Evolutionary conservation across 768 basidiomycete genomes (phyloP).

Genomic region (Boletus bicolor): DNA sequence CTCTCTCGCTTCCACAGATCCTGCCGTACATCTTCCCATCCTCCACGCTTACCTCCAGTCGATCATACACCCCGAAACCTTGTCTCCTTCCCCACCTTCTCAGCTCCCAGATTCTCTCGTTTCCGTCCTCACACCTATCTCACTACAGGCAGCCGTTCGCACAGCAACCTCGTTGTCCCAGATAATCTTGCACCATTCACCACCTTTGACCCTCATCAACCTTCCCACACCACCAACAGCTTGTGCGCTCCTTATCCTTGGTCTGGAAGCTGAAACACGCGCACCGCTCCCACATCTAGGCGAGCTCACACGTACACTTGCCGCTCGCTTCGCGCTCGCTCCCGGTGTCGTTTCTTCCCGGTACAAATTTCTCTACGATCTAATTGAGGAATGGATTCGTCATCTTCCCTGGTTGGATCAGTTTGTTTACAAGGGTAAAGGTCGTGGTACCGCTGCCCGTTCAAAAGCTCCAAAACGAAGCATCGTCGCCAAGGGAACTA

Average conservation of each 20-base stretch:
- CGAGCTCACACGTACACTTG: constrained; percentile 58
- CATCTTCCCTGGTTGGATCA: constrained; percentile 74
- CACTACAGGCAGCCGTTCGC: constrained; percentile 38
- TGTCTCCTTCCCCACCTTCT: constrained; percentile 23
- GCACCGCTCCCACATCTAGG: constrained; percentile 49
- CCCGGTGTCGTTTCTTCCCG: constrained; percentile 61
- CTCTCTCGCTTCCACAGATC: constrained; percentile 52
- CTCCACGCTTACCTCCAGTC: constrained; percentile 53
- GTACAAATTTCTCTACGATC: constrained; percentile 63
- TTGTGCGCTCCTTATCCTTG: constrained; percentile 66
- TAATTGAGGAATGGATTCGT: constrained; percentile 54
- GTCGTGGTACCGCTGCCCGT: constrained; percentile 39
- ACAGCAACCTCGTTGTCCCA: constrained; percentile 46
- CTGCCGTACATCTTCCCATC: constrained; percentile 54
- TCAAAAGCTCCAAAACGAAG: constrained; percentile 62
- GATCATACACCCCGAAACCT: constrained; percentile 31
- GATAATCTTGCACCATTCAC: constrained; percentile 39
- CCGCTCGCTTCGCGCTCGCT: constrained; percentile 45
- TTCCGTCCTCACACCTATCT: constrained; percentile 38
- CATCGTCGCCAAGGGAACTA: constrained; percentile 62
- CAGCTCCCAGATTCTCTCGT: constrained; percentile 33
- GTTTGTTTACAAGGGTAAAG: constrained; percentile 39
- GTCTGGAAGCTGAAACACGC: constrained; percentile 65
- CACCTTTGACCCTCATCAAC: constrained; percentile 38
- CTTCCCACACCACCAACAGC: constrained; percentile 50